phyloP scores from a whole-genome alignment of 805 yeast species.

The Sugiyamaella smithiae region DNA sequence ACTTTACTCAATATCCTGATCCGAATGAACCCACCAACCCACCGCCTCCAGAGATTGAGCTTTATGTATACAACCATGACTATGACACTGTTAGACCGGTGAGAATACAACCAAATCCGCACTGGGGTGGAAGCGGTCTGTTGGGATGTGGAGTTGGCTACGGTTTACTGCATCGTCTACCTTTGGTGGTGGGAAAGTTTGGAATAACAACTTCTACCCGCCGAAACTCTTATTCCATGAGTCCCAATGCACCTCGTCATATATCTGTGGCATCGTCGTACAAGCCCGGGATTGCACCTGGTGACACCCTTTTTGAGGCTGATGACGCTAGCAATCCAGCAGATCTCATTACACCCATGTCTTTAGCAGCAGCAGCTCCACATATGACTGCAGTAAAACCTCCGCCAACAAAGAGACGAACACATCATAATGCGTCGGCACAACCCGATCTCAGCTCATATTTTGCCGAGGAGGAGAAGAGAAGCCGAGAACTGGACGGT shows the following conservation, averaged over 20 bases:
- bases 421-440: conserved; percentile 10
- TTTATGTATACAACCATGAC: conserved; percentile 85
- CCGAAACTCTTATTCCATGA: not conserved
- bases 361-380: conserved; percentile 19
- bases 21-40: conserved; percentile 25
- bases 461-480: conserved; percentile 29
- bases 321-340: conserved; percentile 10
- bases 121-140: conserved; percentile 81
- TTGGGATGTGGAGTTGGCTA: conserved; percentile 95
- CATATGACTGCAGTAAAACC: conserved; percentile 5
- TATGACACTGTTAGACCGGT: conserved; percentile 85
- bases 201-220: conserved; percentile 8
- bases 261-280: conserved; percentile 4
- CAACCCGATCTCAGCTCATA: conserved; percentile 24
- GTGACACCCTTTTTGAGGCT: conserved; percentile 42
- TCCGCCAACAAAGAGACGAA: conserved; percentile 10
- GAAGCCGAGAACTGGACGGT: conserved; percentile 25
- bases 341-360: conserved; percentile 22
- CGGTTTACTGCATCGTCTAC: conserved; percentile 83
- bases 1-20: conserved; percentile 33
- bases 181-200: conserved; percentile 46
- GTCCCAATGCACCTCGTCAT: not conserved
- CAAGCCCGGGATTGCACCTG: conserved; percentile 31
- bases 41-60: conserved; percentile 41
- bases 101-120: conserved; percentile 65